These are phyloP conservation scores for Volvox carteri DNA, from an alignment of 163 green algal species.

Conservation along the genomic window DNA sequence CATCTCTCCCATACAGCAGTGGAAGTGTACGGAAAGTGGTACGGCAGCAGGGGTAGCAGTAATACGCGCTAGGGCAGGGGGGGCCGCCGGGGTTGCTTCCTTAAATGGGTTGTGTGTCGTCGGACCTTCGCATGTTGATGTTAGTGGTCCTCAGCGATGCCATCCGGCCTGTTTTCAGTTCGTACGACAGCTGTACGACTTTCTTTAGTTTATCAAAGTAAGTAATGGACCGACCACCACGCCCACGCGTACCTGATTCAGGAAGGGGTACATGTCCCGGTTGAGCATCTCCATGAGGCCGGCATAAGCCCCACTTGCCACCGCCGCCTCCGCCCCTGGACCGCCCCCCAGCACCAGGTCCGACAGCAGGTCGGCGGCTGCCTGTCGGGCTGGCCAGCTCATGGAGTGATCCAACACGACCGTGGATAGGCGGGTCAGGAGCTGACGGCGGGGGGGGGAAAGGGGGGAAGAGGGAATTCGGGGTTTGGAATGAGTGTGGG, in stretches of 20 bases:
- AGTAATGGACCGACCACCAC: too few species aligned
- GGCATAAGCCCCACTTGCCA: constrained; percentile 29
- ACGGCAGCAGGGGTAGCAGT: too few species aligned
- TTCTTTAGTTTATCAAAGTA: too few species aligned
- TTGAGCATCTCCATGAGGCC: constrained; percentile 44
- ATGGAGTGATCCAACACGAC: constrained; percentile 44
- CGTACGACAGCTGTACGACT: too few species aligned
- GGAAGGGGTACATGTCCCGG: constrained; percentile 48
- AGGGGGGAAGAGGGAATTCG: background rate
- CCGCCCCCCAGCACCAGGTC: constrained; percentile 46
- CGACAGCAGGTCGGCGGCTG: constrained; percentile 53
- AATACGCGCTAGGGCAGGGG: too few species aligned
- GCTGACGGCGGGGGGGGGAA: background rate
- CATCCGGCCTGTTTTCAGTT: too few species aligned
- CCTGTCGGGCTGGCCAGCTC: constrained; percentile 24
- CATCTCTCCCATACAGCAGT: too few species aligned
- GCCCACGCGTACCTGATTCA: constrained; percentile 54
- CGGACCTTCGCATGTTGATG: too few species aligned
- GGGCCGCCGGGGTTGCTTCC: too few species aligned
- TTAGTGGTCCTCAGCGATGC: too few species aligned
- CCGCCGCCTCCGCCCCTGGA: constrained; percentile 32
- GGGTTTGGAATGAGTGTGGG: background rate
- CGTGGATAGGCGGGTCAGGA: constrained; percentile 11
- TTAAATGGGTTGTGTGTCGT: too few species aligned
- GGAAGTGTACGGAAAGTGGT: too few species aligned